Percentiles rank a stretch among this genome's conserved stretches.
Conservation (phyloP, 2,329 filamentous ascomycete species). For the Fusarium scirpi region DNA sequence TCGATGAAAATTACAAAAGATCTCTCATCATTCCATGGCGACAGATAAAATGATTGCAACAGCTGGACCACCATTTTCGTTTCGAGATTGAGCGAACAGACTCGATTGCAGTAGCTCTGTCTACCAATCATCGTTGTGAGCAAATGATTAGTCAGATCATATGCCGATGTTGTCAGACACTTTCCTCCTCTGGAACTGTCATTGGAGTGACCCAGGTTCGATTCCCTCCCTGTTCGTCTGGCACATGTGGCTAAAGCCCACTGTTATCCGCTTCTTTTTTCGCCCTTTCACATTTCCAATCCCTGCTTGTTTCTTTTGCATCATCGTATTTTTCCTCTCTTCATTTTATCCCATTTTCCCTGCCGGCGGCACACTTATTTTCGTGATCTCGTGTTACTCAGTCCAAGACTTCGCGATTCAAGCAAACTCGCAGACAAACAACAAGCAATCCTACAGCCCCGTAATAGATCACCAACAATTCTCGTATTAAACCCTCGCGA, state of each 20-base stretch:
- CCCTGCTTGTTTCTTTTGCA: neutral
- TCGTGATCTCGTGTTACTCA: neutral
- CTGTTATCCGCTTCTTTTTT: conserved; percentile 14
- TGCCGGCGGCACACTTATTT: neutral
- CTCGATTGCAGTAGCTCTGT: accelerated
- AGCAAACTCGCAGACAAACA: neutral
- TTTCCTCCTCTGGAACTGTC: neutral
- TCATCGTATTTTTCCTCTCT: neutral
- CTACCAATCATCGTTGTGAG: conserved; percentile 18
- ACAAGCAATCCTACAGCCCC: neutral
- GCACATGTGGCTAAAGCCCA: conserved; percentile 15
- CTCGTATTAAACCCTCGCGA: neutral
- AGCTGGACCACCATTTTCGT: neutral
- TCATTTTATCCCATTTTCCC: neutral
- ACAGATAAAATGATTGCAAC: neutral
- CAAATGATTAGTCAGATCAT: conserved; percentile 30
- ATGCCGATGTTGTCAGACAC: conserved; percentile 26
- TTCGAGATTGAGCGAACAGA: neutral
- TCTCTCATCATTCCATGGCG: too few relatives aligned
- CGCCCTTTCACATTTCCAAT: neutral
- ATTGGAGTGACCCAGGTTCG: conserved; percentile 36
- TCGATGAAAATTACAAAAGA: accelerated
- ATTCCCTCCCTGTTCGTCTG: conserved; percentile 42
- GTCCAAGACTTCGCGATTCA: neutral
- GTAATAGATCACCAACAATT: neutral